Conservation (phyloP, 2,329 filamentous ascomycete species). For the Emergomyces africanus region DNA sequence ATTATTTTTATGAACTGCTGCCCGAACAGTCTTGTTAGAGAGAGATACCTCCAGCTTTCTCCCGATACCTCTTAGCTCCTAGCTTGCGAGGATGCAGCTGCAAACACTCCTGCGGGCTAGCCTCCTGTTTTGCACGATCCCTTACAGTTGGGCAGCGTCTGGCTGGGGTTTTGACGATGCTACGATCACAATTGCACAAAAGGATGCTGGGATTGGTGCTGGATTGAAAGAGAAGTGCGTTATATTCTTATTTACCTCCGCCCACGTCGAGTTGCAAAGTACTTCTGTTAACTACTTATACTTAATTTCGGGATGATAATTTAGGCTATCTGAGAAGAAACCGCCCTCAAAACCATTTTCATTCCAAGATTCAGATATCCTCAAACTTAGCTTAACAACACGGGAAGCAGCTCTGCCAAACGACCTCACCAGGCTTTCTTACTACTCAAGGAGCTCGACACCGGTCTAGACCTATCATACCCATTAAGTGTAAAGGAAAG, state of each 20-base stretch:
- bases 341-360: conserved; percentile 51
- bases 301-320: background rate
- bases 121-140: conserved; percentile 21
- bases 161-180: conserved; percentile 54
- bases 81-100: conserved; percentile 22
- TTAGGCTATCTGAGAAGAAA: conserved; percentile 47
- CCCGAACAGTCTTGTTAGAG: background rate
- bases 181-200: conserved; percentile 46
- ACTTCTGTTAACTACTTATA: background rate
- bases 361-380: conserved; percentile 54
- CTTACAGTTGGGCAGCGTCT: conserved; percentile 34
- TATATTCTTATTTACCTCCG: background rate
- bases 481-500: conserved; percentile 72
- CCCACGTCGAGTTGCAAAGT: background rate
- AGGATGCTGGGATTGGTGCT: conserved; percentile 43
- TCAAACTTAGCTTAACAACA: conserved; percentile 73
- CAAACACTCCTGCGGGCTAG: conserved; percentile 23
- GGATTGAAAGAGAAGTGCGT: conserved; percentile 45
- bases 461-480: conserved; percentile 77
- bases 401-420: conserved; percentile 68
- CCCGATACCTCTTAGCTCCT: too few species aligned
- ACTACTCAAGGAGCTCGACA: conserved; percentile 58
- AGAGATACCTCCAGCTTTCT: background rate
- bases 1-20: background rate
- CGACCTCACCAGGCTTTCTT: conserved; percentile 92